Conservation (phyloP, 2,329 filamentous ascomycete genomes). For the Sclerotinia subarctica region DNA sequence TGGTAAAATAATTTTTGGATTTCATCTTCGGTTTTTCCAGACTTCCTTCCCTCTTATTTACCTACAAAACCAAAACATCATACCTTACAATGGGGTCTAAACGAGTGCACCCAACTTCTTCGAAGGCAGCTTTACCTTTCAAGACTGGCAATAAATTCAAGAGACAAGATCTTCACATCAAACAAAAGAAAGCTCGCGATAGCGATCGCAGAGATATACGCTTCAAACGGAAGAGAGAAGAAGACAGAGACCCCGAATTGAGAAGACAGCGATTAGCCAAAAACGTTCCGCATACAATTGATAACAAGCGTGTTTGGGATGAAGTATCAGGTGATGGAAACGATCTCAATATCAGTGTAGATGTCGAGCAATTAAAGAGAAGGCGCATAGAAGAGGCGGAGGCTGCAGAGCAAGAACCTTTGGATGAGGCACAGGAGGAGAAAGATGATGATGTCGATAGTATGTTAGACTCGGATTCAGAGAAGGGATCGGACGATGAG, state of each 20-base stretch:
- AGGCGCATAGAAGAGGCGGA: conserved; percentile 52
- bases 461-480: conserved; percentile 66
- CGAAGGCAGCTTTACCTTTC: conserved; percentile 47
- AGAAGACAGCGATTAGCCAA: conserved; percentile 68
- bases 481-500: conserved; percentile 47
- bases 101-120: conserved; percentile 43
- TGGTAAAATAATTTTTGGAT: conserved; percentile 19
- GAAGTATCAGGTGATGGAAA: conserved; percentile 65
- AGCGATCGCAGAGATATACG: conserved; percentile 72
- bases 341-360: conserved; percentile 51
- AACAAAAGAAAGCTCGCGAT: conserved; percentile 74
- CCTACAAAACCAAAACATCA: conserved; percentile 21
- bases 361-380: conserved; percentile 58
- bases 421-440: conserved; percentile 43
- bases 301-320: conserved; percentile 89
- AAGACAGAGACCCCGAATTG: conserved; percentile 76
- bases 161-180: conserved; percentile 73
- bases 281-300: conserved; percentile 78
- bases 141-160: conserved; percentile 74
- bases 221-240: conserved; percentile 76
- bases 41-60: background rate
- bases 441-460: conserved; percentile 65
- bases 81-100: conserved; percentile 47
- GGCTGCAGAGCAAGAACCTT: conserved; percentile 44
- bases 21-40: conserved; percentile 19